Evolutionary conservation across 139 green algal species (phyloP).

Genomic region (Desmodesmus armatus): DNA sequence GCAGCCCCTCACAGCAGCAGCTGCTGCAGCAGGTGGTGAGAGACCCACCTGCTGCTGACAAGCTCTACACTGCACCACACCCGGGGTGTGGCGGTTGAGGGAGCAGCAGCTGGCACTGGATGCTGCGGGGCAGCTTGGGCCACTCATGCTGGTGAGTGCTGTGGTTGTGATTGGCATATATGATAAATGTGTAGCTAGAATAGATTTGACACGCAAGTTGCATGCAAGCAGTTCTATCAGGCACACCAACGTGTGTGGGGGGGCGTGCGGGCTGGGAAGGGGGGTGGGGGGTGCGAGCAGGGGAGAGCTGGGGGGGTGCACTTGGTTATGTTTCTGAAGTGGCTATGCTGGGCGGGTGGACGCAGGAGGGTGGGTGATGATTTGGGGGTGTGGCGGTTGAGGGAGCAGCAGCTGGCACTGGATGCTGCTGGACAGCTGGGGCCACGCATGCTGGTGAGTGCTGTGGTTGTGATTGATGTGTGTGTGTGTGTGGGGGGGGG

Average conservation of each 20-base stretch:
- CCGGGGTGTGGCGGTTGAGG: conserved; percentile 11
- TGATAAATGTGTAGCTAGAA: too few species aligned
- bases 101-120: not conserved
- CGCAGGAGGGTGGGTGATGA: too few species aligned
- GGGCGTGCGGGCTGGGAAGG: too few species aligned
- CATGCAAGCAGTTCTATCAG: too few species aligned
- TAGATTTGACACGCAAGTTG: too few species aligned
- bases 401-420: not conserved
- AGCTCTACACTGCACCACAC: not conserved
- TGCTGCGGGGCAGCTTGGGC: conserved; percentile 14
- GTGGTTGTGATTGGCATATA: not conserved
- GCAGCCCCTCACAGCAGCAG: not conserved
- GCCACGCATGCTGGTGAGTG: conserved; percentile 38
- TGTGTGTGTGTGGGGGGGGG: too few species aligned
- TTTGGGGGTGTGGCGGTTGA: conserved; percentile 17
- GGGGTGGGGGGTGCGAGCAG: too few species aligned
- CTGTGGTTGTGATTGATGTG: not conserved
- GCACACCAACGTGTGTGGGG: too few species aligned
- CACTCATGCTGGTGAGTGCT: conserved; percentile 33
- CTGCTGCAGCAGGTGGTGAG: not conserved
- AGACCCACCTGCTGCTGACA: not conserved
- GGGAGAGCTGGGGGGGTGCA: too few species aligned
- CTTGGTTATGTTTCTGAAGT: too few species aligned
- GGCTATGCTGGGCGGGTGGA: too few species aligned
- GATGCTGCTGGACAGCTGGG: conserved; percentile 22